Percentiles rank a stretch among this genome's conserved stretches.
phyloP scores from a whole-genome alignment of 345 rosid genomes.

The Carallia pectinifolia region DNA sequence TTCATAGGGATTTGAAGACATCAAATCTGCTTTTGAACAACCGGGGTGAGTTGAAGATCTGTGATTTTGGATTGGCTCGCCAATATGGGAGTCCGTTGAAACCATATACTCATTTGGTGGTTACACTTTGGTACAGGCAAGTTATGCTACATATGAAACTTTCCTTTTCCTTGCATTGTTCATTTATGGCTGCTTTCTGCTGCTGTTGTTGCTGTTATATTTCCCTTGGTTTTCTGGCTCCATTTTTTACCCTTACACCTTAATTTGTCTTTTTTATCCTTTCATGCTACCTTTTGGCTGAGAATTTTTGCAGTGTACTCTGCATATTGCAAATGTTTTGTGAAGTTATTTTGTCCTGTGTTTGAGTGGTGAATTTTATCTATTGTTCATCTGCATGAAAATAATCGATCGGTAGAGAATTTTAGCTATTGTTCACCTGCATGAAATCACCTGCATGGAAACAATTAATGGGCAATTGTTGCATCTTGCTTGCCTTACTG shows the following conservation, averaged over 20 bases:
- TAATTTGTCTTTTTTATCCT: too few species aligned
- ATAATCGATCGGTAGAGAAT: too few species aligned
- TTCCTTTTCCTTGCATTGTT: background rate
- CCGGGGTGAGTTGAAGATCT: slow-evolving; percentile 93
- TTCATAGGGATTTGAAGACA: slow-evolving; percentile 97
- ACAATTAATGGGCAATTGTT: background rate
- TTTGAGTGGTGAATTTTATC: too few species aligned
- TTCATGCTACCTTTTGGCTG: too few species aligned
- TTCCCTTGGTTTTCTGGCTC: background rate
- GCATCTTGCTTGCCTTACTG: background rate
- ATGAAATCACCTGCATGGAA: too few species aligned
- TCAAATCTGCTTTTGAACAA: slow-evolving; percentile 94
- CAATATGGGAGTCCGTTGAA: slow-evolving; percentile 96
- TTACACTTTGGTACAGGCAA: slow-evolving; percentile 99
- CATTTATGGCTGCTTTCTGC: background rate
- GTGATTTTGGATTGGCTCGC: slow-evolving; percentile 98
- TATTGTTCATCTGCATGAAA: too few species aligned
- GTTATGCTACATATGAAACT: slow-evolving; percentile 9
- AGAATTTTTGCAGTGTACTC: too few species aligned
- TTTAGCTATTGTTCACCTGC: too few species aligned
- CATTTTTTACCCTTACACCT: background rate
- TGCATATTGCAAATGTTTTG: too few species aligned
- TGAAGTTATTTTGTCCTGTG: too few species aligned
- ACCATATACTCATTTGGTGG: slow-evolving; percentile 97
- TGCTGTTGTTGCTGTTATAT: background rate